A percentile compares a stretch with the other conserved stretches of the same genome.
Evolutionary conservation across 345 rosid species (phyloP).

Genomic region (Citrus hindsii): DNA sequence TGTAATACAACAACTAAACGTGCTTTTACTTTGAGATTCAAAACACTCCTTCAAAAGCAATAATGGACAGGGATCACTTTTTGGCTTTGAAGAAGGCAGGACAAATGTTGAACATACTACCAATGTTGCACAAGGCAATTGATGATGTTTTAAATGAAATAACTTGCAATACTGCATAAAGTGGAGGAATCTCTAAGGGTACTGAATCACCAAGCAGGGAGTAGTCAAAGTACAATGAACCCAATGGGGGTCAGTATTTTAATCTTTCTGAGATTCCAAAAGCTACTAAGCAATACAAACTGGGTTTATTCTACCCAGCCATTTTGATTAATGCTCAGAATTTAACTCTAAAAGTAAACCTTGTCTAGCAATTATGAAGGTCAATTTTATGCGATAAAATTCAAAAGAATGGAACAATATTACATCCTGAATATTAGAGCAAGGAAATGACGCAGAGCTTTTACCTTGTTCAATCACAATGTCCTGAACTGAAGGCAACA

Average conservation of each 20-base stretch:
- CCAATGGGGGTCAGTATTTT: not conserved
- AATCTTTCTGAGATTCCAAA: not conserved
- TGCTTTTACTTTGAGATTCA: not conserved
- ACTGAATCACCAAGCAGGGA: not conserved
- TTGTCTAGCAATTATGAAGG: not conserved
- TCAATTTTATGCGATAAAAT: not conserved
- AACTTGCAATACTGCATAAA: not conserved
- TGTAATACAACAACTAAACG: no score
- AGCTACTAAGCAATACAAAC: not conserved
- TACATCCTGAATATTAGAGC: not conserved
- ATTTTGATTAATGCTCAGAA: not conserved
- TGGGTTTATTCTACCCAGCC: not conserved
- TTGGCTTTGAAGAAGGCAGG: not conserved
- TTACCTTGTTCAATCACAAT: slow-evolving; percentile 66
- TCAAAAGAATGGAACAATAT: not conserved
- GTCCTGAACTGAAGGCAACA: slow-evolving; percentile 61
- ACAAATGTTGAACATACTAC: not conserved
- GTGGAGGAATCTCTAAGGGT: not conserved
- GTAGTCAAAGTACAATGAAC: not conserved
- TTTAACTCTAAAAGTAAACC: not conserved
- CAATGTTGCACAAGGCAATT: not conserved
- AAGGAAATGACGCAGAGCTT: not conserved
- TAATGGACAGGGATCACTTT: not conserved
- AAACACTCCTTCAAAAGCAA: not conserved
- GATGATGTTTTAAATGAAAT: not conserved